Base-by-base conservation (phyloP, 345 rosid genomes). In the Leavenworthia alabamica region DNA sequence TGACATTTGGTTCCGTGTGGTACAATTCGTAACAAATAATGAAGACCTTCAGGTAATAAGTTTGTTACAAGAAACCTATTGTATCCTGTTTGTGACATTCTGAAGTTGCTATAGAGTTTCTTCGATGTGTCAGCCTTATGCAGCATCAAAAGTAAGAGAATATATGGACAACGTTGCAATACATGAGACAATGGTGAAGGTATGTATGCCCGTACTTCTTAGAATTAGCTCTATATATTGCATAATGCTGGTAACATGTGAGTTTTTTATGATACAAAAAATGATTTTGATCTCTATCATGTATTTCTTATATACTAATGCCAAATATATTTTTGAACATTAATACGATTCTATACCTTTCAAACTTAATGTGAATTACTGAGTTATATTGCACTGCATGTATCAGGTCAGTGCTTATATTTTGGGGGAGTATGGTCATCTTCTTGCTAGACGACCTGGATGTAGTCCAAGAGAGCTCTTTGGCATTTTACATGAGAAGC, bases 161-260 rank as follows among this genome's bases (percentile, higher is more conserved):
- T 94, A 94, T 82, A 77, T 90, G 49, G 95, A 94, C 75, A 94
- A 90, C 79, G 82, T 86, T 64, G 99, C 89, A 45, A 77, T 90
- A 70, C 99, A 94, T 26, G 97, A 94, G 82, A 94, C 99, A 11
- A 94, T 94, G 99, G 95, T 94, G 66, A 94, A 94, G 99, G 99
- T 90, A 58, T 72, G 29, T 56, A 54, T 60, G 56, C 55, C 60
- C 35, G 11, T 42, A 44, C 40, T n/a, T 72, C 56, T 8, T 41
- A 59, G 23, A 42, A 58, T 1, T 32, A 55, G 1, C 22, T 56
- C 5, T 40, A 41, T 55, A 45, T 35, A 12, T 36, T 70, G 36
- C 58, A 55, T 46, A 35, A 20, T 10, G 28, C 28, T 26, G 28
- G 7, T 26, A 26, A 26, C n/a, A 26, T 26, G 7, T 26, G 7